Percentiles rank a stretch among this genome's conserved stretches.
Evolutionary conservation across 805 yeast species (phyloP).

Genomic region (Ogataea polymorpha): DNA sequence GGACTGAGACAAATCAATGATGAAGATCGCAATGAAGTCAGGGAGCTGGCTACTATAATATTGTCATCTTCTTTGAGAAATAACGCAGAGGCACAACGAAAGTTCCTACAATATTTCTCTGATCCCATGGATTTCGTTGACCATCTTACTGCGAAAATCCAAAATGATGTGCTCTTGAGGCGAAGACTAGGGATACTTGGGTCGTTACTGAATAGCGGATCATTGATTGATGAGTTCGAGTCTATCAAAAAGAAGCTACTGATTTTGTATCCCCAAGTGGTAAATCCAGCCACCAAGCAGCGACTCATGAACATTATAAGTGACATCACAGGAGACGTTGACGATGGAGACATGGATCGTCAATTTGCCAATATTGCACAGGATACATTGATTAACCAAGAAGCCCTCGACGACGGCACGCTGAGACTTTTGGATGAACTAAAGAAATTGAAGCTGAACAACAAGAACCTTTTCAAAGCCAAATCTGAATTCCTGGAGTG

Average conservation of each 20-base stretch:
- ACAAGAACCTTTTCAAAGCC: conserved; percentile 33
- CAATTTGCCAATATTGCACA: conserved; percentile 39
- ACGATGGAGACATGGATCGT: conserved; percentile 23
- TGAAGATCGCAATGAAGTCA: conserved; percentile 21
- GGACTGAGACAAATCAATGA: conserved; percentile 2
- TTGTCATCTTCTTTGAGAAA: conserved; percentile 71
- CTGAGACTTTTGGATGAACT: conserved; percentile 40
- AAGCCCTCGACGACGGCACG: conserved; percentile 33
- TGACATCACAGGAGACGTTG: conserved; percentile 33
- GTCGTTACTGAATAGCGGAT: conserved; percentile 37
- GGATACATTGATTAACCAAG: conserved; percentile 25
- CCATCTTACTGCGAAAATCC: conserved; percentile 13
- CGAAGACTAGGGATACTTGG: conserved; percentile 52
- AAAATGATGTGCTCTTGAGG: conserved; percentile 21
- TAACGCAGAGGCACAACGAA: conserved; percentile 45
- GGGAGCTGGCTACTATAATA: conserved; percentile 57
- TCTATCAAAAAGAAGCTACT: conserved; percentile 26
- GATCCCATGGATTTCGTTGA: conserved; percentile 19
- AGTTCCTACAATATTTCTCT: conserved; percentile 16
- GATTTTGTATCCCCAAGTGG: conserved; percentile 18
- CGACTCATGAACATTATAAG: conserved; percentile 46
- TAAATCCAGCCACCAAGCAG: conserved; percentile 28
- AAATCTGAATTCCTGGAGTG: conserved; percentile 54
- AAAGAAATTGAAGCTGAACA: conserved; percentile 31
- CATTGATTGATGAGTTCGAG: conserved; percentile 31